Base-by-base conservation (phyloP, 805 yeast species). In the Kregervanrija pseudodelftensis region DNA sequence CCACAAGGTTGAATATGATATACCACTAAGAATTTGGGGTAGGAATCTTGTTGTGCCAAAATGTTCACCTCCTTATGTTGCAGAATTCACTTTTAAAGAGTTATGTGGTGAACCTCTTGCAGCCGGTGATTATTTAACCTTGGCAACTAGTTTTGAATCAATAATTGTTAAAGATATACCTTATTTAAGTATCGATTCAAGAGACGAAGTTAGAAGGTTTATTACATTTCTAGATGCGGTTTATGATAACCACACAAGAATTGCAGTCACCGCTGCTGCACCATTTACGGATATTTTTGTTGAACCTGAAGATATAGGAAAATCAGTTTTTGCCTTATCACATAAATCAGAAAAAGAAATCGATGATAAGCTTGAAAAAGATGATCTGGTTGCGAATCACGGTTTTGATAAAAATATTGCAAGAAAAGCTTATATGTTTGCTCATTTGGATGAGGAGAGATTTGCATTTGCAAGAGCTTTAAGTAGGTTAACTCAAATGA, bases 381-480 rank as follows among this genome's bases (percentile, higher is more conserved):
- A 80, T 54, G 80, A 76, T 17, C 64, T 85, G 61, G 85, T 84
- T 16, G 73, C 72, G n/a, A 74, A 80, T 48, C 88, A 85, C 62
- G 95, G 93, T 0, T 82, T 86, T 50, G 85, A 82, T 52, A 75
- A 79, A 48, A 79, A 79, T 49, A 69, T 84, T 47, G 90, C 87
- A 10, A 74, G 78, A 53, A 78, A 79, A 58, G 85, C 89, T 1
- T 59, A 79, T 53, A 76, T 85, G 76, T 91, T 93, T 67, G 86
- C 85, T 40, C 57, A 51, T 5, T 75, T 93, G 36, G 98, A 89
- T 64, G 99, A 91, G 64, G 99, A 91, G 66, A 77, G 83, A 62
- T 93, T 91, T 68, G 99, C 99, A 15, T 91, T 91, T 70, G 96
- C 96, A 0, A 76, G 99, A 59, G 97, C 98, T 0, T 70, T 91